Percentiles rank a stretch among this genome's conserved stretches.
Evolutionary conservation across 2,329 filamentous ascomycete genomes (phyloP).

Genomic region (Ophiocordyceps robertsii): DNA sequence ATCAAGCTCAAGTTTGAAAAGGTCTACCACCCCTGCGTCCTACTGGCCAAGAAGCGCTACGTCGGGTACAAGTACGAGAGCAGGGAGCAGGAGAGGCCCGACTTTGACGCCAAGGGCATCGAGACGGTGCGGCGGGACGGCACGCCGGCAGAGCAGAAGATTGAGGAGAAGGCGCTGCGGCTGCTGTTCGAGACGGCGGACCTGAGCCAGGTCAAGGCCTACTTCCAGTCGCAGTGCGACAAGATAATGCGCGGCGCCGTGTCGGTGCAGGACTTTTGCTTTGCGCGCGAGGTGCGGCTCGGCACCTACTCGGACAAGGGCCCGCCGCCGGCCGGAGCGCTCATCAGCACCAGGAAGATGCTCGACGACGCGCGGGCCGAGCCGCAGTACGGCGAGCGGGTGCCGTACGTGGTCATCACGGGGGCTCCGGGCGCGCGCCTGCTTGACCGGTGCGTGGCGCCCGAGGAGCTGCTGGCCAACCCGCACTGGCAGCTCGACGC

Average conservation of each 20-base stretch:
- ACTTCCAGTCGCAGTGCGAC: slow-evolving; percentile 78
- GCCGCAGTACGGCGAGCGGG: slow-evolving; percentile 87
- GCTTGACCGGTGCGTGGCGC: slow-evolving; percentile 80
- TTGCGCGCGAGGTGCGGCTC: slow-evolving; percentile 81
- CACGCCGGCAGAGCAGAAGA: slow-evolving; percentile 89
- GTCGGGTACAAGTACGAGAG: slow-evolving; percentile 95
- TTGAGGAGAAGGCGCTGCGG: slow-evolving; percentile 83
- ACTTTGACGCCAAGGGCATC: slow-evolving; percentile 96
- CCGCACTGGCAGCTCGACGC: slow-evolving; percentile 73
- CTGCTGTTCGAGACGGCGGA: slow-evolving; percentile 84
- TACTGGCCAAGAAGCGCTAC: slow-evolving; percentile 94
- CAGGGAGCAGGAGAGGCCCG: slow-evolving; percentile 59
- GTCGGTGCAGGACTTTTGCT: slow-evolving; percentile 91
- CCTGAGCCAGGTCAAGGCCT: slow-evolving; percentile 73
- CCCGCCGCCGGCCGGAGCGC: slow-evolving; percentile 69
- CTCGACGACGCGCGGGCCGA: slow-evolving; percentile 73
- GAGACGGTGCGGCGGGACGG: slow-evolving; percentile 94
- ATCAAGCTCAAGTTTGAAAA: slow-evolving; percentile 98
- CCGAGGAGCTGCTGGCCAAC: slow-evolving; percentile 66
- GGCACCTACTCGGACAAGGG: slow-evolving; percentile 72
- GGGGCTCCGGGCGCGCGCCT: slow-evolving; percentile 77
- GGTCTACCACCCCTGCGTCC: slow-evolving; percentile 87
- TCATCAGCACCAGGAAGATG: slow-evolving; percentile 81
- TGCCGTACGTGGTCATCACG: slow-evolving; percentile 86
- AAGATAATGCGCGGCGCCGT: slow-evolving; percentile 87